Conservation (phyloP, 495 filamentous ascomycete genomes). For the Aspergillus cavernicola region DNA sequence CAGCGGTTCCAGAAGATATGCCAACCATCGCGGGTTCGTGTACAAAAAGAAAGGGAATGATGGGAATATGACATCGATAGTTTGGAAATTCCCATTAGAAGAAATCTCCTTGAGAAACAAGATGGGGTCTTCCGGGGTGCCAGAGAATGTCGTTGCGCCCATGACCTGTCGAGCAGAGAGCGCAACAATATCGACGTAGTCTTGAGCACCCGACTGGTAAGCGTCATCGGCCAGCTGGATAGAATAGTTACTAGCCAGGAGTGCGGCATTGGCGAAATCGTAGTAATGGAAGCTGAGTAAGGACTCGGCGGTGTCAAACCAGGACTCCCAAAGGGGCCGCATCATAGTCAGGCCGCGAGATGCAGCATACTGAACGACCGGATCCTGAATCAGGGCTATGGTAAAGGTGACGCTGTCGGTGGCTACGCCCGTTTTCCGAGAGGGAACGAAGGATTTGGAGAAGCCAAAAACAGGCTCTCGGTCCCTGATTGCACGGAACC, state of each 20-base stretch:
- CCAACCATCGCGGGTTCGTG: slow-evolving; percentile 88
- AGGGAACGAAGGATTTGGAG: slow-evolving; percentile 69
- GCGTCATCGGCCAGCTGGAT: slow-evolving; percentile 74
- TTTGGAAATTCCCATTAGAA: slow-evolving; percentile 91
- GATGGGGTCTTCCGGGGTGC: slow-evolving; percentile 78
- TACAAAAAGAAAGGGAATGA: slow-evolving; percentile 94
- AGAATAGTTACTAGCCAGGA: slow-evolving; percentile 74
- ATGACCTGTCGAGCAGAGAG: slow-evolving; percentile 89
- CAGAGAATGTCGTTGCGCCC: slow-evolving; percentile 84
- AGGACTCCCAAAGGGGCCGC: slow-evolving; percentile 82
- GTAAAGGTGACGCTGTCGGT: slow-evolving; percentile 69
- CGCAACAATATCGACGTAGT: slow-evolving; percentile 75
- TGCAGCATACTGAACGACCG: slow-evolving; percentile 82
- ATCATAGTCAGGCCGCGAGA: slow-evolving; percentile 76
- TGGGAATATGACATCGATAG: slow-evolving; percentile 96
- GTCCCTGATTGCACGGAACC: slow-evolving; percentile 71
- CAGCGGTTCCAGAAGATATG: slow-evolving; percentile 83
- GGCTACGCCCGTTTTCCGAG: slow-evolving; percentile 17
- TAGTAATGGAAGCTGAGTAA: slow-evolving; percentile 72
- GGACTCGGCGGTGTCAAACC: slow-evolving; percentile 59
- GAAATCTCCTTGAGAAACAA: slow-evolving; percentile 95
- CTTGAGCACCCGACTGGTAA: slow-evolving; percentile 46
- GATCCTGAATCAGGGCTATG: slow-evolving; percentile 76
- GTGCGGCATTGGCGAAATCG: slow-evolving; percentile 61
- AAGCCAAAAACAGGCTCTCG: slow-evolving; percentile 91